Evolutionary conservation across 805 yeast genomes (phyloP).

Genomic region (Ogataea minuta): DNA sequence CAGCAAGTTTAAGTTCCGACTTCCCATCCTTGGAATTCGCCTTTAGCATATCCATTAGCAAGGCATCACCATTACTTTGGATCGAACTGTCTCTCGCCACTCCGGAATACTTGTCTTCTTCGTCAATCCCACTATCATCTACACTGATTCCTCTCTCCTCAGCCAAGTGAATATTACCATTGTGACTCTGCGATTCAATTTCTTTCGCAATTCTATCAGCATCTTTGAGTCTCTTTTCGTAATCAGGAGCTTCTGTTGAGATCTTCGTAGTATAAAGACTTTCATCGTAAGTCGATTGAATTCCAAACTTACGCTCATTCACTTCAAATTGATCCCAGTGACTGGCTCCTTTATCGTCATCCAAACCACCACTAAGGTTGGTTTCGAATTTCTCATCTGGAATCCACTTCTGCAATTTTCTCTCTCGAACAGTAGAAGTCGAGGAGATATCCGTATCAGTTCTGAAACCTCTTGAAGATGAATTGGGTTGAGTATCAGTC

Average conservation of each 20-base stretch:
- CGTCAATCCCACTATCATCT: conserved; percentile 87
- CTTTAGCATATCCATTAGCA: conserved; percentile 30
- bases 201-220: conserved; percentile 84
- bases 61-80: conserved; percentile 20
- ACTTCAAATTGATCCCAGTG: conserved; percentile 93
- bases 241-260: conserved; percentile 71
- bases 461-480: conserved; percentile 46
- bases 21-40: conserved; percentile 20
- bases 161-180: conserved; percentile 77
- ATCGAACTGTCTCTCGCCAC: conserved; percentile 57
- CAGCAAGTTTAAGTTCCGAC: conserved; percentile 25
- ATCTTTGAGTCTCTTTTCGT: conserved; percentile 53
- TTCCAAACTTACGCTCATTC: conserved; percentile 87
- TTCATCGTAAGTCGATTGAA: conserved; percentile 81
- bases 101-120: conserved; percentile 95
- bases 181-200: conserved; percentile 63
- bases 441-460: conserved; percentile 86
- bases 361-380: conserved; percentile 32
- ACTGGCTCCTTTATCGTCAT: conserved; percentile 31
- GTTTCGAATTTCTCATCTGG: conserved; percentile 50
- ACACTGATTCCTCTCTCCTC: conserved; percentile 83
- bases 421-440: conserved; percentile 47
- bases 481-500: conserved; percentile 15
- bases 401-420: conserved; percentile 82
- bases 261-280: conserved; percentile 80